Conservation (phyloP, 768 basidiomycete species). For the Mycena metata region DNA sequence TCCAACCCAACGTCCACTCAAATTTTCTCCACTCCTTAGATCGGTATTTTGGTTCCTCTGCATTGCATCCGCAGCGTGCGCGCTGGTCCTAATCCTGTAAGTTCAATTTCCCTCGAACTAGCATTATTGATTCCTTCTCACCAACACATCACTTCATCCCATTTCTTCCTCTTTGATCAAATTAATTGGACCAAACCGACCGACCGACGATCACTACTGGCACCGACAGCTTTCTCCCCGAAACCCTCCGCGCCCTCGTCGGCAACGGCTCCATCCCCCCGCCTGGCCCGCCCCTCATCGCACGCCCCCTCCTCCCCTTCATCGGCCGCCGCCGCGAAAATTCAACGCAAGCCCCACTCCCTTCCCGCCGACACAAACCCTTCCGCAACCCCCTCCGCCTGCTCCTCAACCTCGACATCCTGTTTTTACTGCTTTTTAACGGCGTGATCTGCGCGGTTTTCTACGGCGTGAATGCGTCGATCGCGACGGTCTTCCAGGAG, state of each 20-base stretch:
- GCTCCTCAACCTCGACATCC: constrained; percentile 68
- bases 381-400: constrained; percentile 70
- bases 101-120: constrained; percentile 37
- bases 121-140: constrained; percentile 53
- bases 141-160: constrained; percentile 40
- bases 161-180: constrained; percentile 37
- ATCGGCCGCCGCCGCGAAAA: constrained; percentile 50
- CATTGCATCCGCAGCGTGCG: constrained; percentile 61
- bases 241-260: constrained; percentile 67
- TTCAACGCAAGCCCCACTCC: constrained; percentile 39
- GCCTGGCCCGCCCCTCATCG: constrained; percentile 55
- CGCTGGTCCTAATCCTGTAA: constrained; percentile 63
- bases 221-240: constrained; percentile 66
- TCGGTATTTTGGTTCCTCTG: constrained; percentile 76
- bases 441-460: constrained; percentile 68
- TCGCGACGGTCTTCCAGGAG: constrained; percentile 70
- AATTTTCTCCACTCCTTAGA: constrained; percentile 44
- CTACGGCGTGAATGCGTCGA: constrained; percentile 71
- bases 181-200: too few relatives aligned
- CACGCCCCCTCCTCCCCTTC: constrained; percentile 67
- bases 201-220: constrained; percentile 2
- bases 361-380: constrained; percentile 57
- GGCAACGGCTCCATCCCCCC: constrained; percentile 65
- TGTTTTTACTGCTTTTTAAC: constrained; percentile 65
- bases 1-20: neutral